phyloP scores from a whole-genome alignment of 2,329 filamentous ascomycete species.

The Sphaerulina musiva region DNA sequence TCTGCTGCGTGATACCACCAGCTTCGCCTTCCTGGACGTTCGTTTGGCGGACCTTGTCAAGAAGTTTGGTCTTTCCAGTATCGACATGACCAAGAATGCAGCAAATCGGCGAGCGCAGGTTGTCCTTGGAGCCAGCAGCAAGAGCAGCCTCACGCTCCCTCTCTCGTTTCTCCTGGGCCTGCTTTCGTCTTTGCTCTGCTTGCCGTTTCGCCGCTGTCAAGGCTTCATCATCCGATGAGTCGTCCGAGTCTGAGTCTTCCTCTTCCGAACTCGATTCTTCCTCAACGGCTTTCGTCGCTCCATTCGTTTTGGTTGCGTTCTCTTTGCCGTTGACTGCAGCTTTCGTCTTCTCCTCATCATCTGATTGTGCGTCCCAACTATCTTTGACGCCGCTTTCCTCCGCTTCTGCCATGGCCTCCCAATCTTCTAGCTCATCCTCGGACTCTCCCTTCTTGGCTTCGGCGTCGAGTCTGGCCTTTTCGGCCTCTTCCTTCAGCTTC shows the following conservation, averaged over 20 bases:
- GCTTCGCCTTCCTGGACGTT: conserved; percentile 99
- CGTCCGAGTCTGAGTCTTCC: conserved; percentile 45
- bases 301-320: conserved; percentile 25
- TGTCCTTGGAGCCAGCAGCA: conserved; percentile 84
- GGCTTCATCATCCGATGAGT: conserved; percentile 55
- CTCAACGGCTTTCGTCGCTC: conserved; percentile 22
- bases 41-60: conserved; percentile 97
- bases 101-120: conserved; percentile 95
- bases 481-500: conserved; percentile 69
- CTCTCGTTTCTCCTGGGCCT: conserved; percentile 80
- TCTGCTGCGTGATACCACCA: conserved; percentile 98
- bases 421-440: conserved; percentile 66
- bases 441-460: conserved; percentile 60
- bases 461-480: conserved; percentile 61
- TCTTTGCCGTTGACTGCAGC: conserved; percentile 34
- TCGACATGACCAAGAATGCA: conserved; percentile 99
- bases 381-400: conserved; percentile 77
- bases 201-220: conserved; percentile 66
- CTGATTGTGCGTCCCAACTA: conserved; percentile 84
- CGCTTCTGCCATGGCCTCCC: conserved; percentile 74
- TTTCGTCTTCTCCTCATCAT: conserved; percentile 53
- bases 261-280: conserved; percentile 28
- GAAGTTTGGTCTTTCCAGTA: conserved; percentile 98
- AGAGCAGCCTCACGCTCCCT: conserved; percentile 87
- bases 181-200: conserved; percentile 72